Conservation (phyloP, 345 rosid genomes). For the Excoecaria agallocha region DNA sequence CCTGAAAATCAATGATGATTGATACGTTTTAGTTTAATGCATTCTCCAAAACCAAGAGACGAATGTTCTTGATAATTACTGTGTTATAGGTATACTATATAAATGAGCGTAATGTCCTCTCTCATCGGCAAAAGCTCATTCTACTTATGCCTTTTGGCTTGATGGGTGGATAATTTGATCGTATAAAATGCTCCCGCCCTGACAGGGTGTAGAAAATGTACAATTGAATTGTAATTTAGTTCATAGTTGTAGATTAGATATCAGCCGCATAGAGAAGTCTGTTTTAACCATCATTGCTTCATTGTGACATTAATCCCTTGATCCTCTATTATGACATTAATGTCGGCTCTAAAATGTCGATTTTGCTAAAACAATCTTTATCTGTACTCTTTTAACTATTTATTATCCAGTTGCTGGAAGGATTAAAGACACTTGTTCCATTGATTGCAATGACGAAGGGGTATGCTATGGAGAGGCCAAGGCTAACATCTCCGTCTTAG, state of each 20-base stretch:
- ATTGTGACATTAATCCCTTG: background rate
- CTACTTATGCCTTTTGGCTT: conserved; percentile 4
- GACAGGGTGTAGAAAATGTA: background rate
- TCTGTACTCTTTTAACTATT: background rate
- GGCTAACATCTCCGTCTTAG: background rate
- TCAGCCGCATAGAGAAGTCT: background rate
- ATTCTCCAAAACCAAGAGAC: background rate
- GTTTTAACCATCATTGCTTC: background rate
- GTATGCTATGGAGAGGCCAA: background rate
- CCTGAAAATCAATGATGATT: conserved; percentile 35
- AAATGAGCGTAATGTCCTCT: conserved; percentile 4
- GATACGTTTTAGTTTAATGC: conserved; percentile 4
- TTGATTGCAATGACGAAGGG: background rate
- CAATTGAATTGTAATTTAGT: background rate
- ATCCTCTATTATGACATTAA: background rate
- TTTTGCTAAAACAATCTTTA: background rate
- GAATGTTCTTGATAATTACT: background rate
- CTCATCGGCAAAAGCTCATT: conserved; percentile 3
- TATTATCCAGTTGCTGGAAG: conserved; percentile 1
- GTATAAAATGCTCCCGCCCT: background rate
- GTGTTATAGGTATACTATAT: conserved; percentile 18
- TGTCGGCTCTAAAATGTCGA: background rate
- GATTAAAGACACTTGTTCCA: background rate
- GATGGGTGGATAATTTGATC: background rate
- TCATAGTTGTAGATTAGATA: background rate